phyloP scores from a whole-genome alignment of 2,329 filamentous ascomycete species.

The Cytospora mali region DNA sequence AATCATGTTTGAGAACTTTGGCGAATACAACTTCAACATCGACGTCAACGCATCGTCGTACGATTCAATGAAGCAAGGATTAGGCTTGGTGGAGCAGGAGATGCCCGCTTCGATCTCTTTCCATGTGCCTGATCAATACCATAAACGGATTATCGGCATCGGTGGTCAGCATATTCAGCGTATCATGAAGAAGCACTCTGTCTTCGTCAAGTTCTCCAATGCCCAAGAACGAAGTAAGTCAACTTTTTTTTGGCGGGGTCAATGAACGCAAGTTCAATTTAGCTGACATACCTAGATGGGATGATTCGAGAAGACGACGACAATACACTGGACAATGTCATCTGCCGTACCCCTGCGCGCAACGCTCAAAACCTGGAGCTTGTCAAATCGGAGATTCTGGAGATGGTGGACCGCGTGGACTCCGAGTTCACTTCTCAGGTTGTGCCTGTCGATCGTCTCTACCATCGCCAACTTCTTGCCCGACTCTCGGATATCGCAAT shows the following conservation, averaged over 20 bases:
- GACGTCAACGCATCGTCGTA: constrained; percentile 92
- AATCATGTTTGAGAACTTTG: constrained; percentile 98
- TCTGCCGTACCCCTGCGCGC: constrained; percentile 93
- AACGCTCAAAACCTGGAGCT: constrained; percentile 96
- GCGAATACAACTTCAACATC: constrained; percentile 99
- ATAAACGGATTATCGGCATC: constrained; percentile 98
- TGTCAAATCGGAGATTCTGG: constrained; percentile 98
- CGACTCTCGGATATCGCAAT: constrained; percentile 89
- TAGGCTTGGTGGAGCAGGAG: constrained; percentile 94
- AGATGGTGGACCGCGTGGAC: constrained; percentile 98
- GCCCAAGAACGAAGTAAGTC: constrained; percentile 86
- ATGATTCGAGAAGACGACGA: constrained; percentile 96
- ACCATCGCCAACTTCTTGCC: constrained; percentile 90
- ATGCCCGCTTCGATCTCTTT: constrained; percentile 99
- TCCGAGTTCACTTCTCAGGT: constrained; percentile 95
- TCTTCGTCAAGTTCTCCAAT: constrained; percentile 99
- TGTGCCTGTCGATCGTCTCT: constrained; percentile 90
- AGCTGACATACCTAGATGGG: constrained; percentile 52
- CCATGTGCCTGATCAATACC: constrained; percentile 98
- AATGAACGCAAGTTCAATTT: background rate
- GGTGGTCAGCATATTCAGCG: constrained; percentile 98
- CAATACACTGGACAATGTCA: constrained; percentile 98
- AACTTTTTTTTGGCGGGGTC: background rate
- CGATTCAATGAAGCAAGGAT: constrained; percentile 89
- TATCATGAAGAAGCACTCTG: constrained; percentile 99